A percentile compares a stretch with the other conserved stretches of the same genome.
These are phyloP conservation scores for Claviceps arundinis DNA, from an alignment of 2,329 filamentous ascomycete species.

Conservation along the genomic window DNA sequence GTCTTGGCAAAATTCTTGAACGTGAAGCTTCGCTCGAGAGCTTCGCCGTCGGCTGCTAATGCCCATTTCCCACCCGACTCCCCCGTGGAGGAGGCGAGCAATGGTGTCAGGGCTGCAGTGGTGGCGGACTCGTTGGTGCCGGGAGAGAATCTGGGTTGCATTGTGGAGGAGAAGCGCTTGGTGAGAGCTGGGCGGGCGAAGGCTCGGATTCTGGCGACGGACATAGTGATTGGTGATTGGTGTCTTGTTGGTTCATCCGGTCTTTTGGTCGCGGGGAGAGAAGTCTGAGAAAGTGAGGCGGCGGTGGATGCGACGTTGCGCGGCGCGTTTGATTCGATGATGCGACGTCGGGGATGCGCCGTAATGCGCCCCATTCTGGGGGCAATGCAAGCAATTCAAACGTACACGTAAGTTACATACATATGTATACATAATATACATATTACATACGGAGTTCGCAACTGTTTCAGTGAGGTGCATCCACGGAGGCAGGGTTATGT, in stretches of 20 bases:
- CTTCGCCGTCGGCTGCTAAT: conserved; percentile 35
- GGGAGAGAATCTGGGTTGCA: conserved; percentile 28
- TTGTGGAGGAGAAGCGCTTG: conserved; percentile 8
- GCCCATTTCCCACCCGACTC: conserved; percentile 32
- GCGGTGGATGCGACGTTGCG: neutral
- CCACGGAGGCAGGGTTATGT: too few species aligned
- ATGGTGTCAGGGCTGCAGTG: conserved; percentile 21
- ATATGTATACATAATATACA: too few species aligned
- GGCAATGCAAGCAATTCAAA: too few species aligned
- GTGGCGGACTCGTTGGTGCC: conserved; percentile 29
- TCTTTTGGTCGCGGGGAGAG: neutral
- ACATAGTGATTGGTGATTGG: neutral
- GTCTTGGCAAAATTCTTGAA: conserved; percentile 55
- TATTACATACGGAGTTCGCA: too few species aligned
- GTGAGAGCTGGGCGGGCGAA: neutral
- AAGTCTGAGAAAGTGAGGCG: neutral
- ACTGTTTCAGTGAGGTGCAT: too few species aligned
- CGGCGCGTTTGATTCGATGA: neutral
- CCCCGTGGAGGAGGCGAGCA: conserved; percentile 21
- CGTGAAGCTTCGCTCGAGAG: conserved; percentile 45
- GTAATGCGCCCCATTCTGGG: too few species aligned
- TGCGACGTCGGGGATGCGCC: too few species aligned
- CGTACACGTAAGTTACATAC: too few species aligned
- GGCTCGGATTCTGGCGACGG: neutral
- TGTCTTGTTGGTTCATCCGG: neutral